A percentile compares a stretch with the other conserved stretches of the same genome.
phyloP scores from a whole-genome alignment of 257 asterid species.

The Rauvolfia tetraphylla region DNA sequence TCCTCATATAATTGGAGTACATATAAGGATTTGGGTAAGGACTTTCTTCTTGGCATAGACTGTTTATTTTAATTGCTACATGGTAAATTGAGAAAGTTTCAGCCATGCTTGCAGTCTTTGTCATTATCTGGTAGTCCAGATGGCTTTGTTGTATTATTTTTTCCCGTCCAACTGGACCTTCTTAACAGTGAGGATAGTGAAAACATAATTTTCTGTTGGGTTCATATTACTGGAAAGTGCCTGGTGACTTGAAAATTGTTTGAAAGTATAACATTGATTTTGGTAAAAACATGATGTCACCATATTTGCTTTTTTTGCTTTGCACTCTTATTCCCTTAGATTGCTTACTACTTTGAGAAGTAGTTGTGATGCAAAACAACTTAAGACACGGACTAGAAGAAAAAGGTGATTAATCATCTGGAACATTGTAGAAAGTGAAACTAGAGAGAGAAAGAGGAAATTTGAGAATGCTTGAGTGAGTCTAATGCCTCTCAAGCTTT shows the following conservation, averaged over 20 bases:
- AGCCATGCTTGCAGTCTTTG: background rate
- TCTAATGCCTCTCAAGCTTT: too few relatives aligned
- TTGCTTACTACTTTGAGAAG: background rate
- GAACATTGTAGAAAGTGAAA: too few relatives aligned
- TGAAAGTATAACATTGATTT: background rate
- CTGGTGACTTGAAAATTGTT: background rate
- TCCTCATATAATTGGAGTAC: conserved; percentile 90
- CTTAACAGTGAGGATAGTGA: background rate
- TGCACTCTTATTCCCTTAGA: background rate
- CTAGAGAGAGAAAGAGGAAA: too few relatives aligned
- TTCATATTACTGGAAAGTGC: background rate
- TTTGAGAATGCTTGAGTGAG: too few relatives aligned
- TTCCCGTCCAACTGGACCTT: background rate
- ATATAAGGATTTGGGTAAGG: conserved; percentile 73
- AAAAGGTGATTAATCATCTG: too few relatives aligned
- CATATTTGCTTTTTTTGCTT: background rate
- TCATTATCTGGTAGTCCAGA: background rate
- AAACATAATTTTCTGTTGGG: background rate
- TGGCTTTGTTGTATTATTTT: background rate
- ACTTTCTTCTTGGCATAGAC: conserved; percentile 1
- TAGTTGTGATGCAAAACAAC: background rate
- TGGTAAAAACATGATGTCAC: background rate
- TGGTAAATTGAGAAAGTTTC: background rate
- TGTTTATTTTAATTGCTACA: background rate
- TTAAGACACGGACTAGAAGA: too few relatives aligned